Base-by-base conservation (phyloP, 2,329 filamentous ascomycete species). In the Colletotrichum spaethianum region DNA sequence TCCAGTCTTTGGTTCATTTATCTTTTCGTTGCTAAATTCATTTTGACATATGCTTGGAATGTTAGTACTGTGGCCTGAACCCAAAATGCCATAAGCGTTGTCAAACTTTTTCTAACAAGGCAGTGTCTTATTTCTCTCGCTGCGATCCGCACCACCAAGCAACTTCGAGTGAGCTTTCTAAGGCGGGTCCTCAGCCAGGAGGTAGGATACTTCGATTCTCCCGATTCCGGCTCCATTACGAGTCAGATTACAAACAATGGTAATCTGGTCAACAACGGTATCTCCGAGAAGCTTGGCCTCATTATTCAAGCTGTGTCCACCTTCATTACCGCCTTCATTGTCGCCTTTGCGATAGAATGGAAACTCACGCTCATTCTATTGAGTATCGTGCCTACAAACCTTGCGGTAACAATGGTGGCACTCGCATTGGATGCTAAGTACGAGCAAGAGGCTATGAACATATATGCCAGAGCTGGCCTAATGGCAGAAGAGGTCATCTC, bases 1-100 rank as follows among this genome's bases (percentile, higher is more conserved):
- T 12, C 12, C 38, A 40, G 38, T 40, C 38, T 40, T 40, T 40
- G 38, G 38, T 40, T 40, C 72, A 80, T 91, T 16, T 90, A 90
- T 75, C 81, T 91, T 1, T 91, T 91, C 72, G 80, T 89, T 26
- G 88, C 80, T 20, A 88, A 88, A 65, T 87, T 90, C 50, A 75
- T 82, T 5, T 78, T 90, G n/a, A 85, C 84, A 0, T 91, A 90
- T 72, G 76, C 88, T 23, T 87, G 88, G 71, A 86, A 87, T 74
- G 87, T 89, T n/a, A 18, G 44, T 40, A 40, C 9, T 12, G 8
- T 33, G 31, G 8, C 4, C 12, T 40, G 9, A 16, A 4, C 38
- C 14, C 9, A 4, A 11, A 3, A 40, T 40, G 11, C 9, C 38
- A 16, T 3, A 40, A 12, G 38, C 2, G 12, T 11, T 12, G 9